Percentiles rank a stretch among this genome's conserved stretches.
Evolutionary conservation across 208 protist species (phyloP).

Genomic region (Sergeia podlipaevii): DNA sequence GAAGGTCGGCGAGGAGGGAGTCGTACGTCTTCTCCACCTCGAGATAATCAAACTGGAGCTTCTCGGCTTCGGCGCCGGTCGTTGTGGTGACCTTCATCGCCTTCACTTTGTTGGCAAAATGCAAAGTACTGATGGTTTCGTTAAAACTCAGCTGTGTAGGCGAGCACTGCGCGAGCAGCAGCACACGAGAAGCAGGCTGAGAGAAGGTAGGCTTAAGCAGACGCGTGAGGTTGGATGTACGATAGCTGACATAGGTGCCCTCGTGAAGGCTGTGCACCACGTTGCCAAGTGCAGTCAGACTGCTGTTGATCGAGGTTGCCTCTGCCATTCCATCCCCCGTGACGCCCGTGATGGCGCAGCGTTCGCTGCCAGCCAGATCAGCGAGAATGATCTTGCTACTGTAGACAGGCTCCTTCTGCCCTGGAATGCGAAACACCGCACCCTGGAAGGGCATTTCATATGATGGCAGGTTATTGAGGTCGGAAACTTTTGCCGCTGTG

Average conservation of each 20-base stretch:
- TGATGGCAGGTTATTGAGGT: constrained; percentile 17
- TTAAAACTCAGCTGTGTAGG: constrained; percentile 75
- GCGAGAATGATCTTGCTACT: constrained; percentile 85
- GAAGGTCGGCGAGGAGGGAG: constrained; percentile 62
- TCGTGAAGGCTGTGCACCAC: constrained; percentile 88
- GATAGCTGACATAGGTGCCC: constrained; percentile 83
- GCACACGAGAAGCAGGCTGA: constrained; percentile 61
- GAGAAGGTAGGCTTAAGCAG: constrained; percentile 87
- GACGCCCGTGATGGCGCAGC: constrained; percentile 57
- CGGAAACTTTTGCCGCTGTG: background rate
- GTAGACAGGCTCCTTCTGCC: constrained; percentile 80
- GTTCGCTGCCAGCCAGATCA: constrained; percentile 93
- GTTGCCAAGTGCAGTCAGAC: constrained; percentile 90
- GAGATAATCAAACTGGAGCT: constrained; percentile 62
- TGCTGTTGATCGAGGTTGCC: constrained; percentile 89
- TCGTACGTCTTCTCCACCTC: constrained; percentile 49
- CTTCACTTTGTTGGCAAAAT: constrained; percentile 92
- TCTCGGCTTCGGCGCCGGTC: constrained; percentile 34
- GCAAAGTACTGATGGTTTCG: constrained; percentile 85
- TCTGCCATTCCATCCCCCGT: constrained; percentile 75
- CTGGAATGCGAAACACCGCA: constrained; percentile 41
- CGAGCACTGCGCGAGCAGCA: constrained; percentile 86
- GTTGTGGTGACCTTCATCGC: constrained; percentile 64
- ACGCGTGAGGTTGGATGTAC: constrained; percentile 85
- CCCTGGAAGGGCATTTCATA: constrained; percentile 82